Conservation (phyloP, 1,284 basidiomycete species). For the Fomitopsis betulina region DNA sequence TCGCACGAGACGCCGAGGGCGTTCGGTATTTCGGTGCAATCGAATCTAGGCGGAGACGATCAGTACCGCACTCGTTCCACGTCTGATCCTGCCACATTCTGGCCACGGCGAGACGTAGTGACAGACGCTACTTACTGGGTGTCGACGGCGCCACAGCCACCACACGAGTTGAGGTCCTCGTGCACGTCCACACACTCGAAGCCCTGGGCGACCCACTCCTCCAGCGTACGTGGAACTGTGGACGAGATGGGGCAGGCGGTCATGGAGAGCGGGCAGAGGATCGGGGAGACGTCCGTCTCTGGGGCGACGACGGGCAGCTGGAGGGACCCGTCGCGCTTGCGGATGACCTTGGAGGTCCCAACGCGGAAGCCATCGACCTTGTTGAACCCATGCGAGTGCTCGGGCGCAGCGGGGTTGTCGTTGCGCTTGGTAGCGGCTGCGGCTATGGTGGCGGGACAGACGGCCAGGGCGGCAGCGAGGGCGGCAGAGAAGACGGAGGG, state of each 20-base stretch:
- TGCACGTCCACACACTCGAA: constrained; percentile 30
- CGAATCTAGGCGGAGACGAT: constrained; percentile 17
- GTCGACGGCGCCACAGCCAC: constrained; percentile 27
- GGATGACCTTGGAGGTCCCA: not conserved
- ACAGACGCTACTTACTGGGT: constrained; percentile 18
- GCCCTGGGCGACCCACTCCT: constrained; percentile 19
- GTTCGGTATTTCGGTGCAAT: constrained; percentile 25
- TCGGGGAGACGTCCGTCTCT: constrained; percentile 8
- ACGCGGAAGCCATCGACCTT: constrained; percentile 3
- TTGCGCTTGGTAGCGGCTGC: constrained; percentile 5
- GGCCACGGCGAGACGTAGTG: no score
- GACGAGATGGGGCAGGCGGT: constrained; percentile 21
- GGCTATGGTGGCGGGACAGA: constrained; percentile 3
- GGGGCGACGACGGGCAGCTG: constrained; percentile 13
- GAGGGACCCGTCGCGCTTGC: constrained; percentile 8
- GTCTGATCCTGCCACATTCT: no score
- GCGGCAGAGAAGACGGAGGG: constrained; percentile 7
- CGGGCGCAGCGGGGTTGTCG: constrained; percentile 2
- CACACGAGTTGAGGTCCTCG: constrained; percentile 28
- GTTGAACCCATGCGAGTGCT: not conserved
- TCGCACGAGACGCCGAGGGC: constrained; percentile 27
- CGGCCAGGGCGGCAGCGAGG: constrained; percentile 7
- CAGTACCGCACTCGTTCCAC: not conserved
- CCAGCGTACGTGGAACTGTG: constrained; percentile 12
- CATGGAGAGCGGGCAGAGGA: constrained; percentile 22